A percentile compares a stretch with the other conserved stretches of the same genome.
These are phyloP conservation scores for Lasiodiplodia sp. DNA, from an alignment of 2,329 filamentous ascomycete species.

Conservation along the genomic window DNA sequence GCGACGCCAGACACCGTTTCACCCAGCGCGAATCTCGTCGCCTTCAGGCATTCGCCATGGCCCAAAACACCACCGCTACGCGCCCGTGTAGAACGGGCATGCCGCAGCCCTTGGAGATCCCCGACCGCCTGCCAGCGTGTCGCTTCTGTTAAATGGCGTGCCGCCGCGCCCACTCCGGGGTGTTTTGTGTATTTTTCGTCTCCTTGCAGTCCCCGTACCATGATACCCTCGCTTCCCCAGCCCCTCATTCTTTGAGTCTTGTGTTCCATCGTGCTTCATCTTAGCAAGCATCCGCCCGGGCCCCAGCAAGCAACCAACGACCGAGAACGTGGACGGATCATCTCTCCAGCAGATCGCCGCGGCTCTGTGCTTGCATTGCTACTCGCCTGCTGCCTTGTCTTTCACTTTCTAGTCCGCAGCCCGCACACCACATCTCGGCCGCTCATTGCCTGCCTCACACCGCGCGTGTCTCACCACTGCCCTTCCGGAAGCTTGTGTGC, in stretches of 20 bases:
- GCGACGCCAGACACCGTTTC: constrained; percentile 18
- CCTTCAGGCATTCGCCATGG: constrained; percentile 14
- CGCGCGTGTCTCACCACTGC: constrained; percentile 23
- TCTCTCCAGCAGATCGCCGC: constrained; percentile 7
- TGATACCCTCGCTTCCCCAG: constrained; percentile 28
- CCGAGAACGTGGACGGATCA: constrained; percentile 17
- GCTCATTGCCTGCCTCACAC: constrained; percentile 19
- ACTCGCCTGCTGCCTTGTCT: constrained; percentile 2
- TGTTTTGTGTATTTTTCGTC: constrained; percentile 5
- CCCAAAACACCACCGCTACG: constrained; percentile 27
- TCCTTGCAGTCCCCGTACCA: constrained; percentile 27
- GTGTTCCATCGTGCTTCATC: constrained; percentile 23
- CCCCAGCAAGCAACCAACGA: constrained; percentile 5
- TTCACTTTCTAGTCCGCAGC: constrained; percentile 7
- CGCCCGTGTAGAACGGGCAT: constrained; percentile 26
- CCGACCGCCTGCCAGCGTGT: constrained; percentile 10
- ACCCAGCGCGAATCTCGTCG: constrained; percentile 20
- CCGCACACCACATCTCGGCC: constrained; percentile 11
- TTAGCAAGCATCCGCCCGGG: constrained; percentile 13
- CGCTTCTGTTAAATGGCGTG: constrained; percentile 7
- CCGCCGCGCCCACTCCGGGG: constrained; percentile 9
- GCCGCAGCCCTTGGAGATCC: constrained; percentile 11
- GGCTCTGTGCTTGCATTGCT: constrained; percentile 13
- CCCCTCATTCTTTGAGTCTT: constrained; percentile 27
- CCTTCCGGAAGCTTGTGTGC: constrained; percentile 11